Percentiles rank a stretch among this genome's conserved stretches.
phyloP scores from a whole-genome alignment of 345 rosid genomes.

The Cochlearia excelsa region DNA sequence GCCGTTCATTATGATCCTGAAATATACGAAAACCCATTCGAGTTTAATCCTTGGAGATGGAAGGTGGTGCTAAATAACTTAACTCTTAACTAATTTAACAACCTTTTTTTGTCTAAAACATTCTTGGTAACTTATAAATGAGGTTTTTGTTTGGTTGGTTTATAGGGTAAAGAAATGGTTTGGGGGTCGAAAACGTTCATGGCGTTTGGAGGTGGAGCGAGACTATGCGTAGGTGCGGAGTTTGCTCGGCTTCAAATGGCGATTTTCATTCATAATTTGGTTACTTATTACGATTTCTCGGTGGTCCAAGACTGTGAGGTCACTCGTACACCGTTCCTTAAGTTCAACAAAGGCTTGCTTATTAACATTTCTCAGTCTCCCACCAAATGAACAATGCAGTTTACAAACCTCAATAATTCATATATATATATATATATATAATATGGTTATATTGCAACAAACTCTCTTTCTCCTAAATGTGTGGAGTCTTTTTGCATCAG shows the following conservation, averaged over 20 bases:
- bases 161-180: conserved; percentile 34
- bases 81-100: neutral
- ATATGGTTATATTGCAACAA: too few relatives aligned
- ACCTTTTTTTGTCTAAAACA: neutral
- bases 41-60: conserved; percentile 56
- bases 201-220: conserved; percentile 47
- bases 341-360: too few relatives aligned
- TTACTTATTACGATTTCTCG: too few relatives aligned
- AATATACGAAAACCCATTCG: conserved; percentile 36
- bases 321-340: too few relatives aligned
- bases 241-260: conserved; percentile 14
- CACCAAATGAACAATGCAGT: too few relatives aligned
- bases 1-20: conserved; percentile 33
- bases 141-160: neutral
- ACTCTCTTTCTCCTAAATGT: too few relatives aligned
- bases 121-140: neutral
- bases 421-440: too few relatives aligned
- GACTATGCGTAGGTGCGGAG: conserved; percentile 49
- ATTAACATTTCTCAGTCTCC: too few relatives aligned
- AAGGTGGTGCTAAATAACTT: conserved; percentile 9
- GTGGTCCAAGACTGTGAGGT: too few relatives aligned
- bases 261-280: too few relatives aligned
- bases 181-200: conserved; percentile 38
- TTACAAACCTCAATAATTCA: too few relatives aligned
- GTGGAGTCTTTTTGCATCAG: too few relatives aligned